phyloP scores from a whole-genome alignment of 495 filamentous ascomycete species.

The Aspergillus saccharolyticus region DNA sequence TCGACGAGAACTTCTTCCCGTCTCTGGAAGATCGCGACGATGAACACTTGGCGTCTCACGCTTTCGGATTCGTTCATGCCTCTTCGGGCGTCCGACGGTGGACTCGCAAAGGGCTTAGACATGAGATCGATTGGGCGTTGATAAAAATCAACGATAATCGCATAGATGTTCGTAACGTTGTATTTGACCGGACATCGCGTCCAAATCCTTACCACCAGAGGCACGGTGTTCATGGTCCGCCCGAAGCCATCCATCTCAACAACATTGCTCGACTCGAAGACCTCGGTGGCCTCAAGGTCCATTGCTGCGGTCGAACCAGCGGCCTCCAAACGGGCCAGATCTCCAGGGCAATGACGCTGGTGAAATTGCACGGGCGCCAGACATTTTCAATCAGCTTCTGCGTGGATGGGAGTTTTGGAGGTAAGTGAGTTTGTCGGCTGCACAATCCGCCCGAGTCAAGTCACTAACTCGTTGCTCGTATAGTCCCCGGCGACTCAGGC shows the following conservation, averaged over 20 bases:
- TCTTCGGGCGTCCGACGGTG: slow-evolving; percentile 81
- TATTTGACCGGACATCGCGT: slow-evolving; percentile 42
- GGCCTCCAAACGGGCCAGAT: slow-evolving; percentile 77
- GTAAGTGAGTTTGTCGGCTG: slow-evolving; percentile 35
- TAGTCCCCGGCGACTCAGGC: slow-evolving; percentile 83
- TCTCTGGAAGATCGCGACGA: slow-evolving; percentile 58
- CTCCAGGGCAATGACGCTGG: slow-evolving; percentile 65
- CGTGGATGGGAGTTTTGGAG: slow-evolving; percentile 65
- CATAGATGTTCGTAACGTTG: slow-evolving; percentile 63
- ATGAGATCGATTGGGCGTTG: slow-evolving; percentile 95
- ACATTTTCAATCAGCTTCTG: slow-evolving; percentile 80
- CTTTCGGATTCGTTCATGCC: slow-evolving; percentile 77
- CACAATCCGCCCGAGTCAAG: slow-evolving; percentile 3
- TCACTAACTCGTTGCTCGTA: slow-evolving; percentile 5
- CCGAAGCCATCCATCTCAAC: slow-evolving; percentile 36
- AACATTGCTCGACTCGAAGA: slow-evolving; percentile 44
- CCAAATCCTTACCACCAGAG: slow-evolving; percentile 11
- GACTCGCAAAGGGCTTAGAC: slow-evolving; percentile 57
- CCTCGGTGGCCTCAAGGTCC: slow-evolving; percentile 69
- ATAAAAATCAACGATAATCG: slow-evolving; percentile 73
- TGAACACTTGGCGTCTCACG: slow-evolving; percentile 70
- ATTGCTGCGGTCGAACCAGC: slow-evolving; percentile 87
- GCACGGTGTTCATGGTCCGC: slow-evolving; percentile 15
- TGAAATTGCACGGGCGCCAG: slow-evolving; percentile 75
- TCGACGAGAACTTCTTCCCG: slow-evolving; percentile 72